Conservation (phyloP, 495 filamentous ascomycete species). For the Penicillium salamii region DNA sequence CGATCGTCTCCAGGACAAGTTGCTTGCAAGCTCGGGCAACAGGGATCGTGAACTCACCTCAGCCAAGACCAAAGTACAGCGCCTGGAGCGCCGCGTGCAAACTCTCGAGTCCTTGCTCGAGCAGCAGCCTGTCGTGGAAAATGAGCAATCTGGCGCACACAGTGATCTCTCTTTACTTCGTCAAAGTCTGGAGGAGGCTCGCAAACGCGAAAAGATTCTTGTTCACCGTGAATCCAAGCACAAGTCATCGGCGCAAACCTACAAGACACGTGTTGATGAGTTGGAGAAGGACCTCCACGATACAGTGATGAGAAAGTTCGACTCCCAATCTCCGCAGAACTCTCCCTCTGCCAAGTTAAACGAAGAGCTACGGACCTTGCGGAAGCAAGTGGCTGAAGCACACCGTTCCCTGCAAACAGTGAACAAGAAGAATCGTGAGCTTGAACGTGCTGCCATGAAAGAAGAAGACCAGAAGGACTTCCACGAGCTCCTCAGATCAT, state of each 20-base stretch:
- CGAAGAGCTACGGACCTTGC: slow-evolving; percentile 58
- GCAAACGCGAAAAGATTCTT: slow-evolving; percentile 60
- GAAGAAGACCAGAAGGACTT: slow-evolving; percentile 64
- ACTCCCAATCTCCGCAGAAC: slow-evolving; percentile 41
- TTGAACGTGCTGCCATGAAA: slow-evolving; percentile 44
- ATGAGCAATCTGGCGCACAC: slow-evolving; percentile 41
- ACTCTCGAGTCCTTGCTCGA: slow-evolving; percentile 57
- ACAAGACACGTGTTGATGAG: slow-evolving; percentile 52
- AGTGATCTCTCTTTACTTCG: slow-evolving; percentile 58
- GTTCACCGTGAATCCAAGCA: slow-evolving; percentile 61
- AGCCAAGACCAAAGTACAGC: slow-evolving; percentile 54
- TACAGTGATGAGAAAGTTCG: slow-evolving; percentile 47
- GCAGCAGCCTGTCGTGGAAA: slow-evolving; percentile 31
- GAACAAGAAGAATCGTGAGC: slow-evolving; percentile 47
- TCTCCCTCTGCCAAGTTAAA: slow-evolving; percentile 57
- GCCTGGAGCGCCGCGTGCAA: slow-evolving; percentile 55
- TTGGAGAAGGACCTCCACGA: slow-evolving; percentile 58
- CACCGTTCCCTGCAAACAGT: slow-evolving; percentile 59
- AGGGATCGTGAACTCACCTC: slow-evolving; percentile 49
- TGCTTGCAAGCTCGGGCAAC: slow-evolving; percentile 38
- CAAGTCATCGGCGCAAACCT: slow-evolving; percentile 50
- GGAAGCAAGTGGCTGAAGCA: slow-evolving; percentile 60
- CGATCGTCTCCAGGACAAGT: slow-evolving; percentile 50
- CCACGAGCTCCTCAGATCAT: slow-evolving; percentile 61
- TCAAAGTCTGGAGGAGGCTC: slow-evolving; percentile 58